A percentile compares a stretch with the other conserved stretches of the same genome.
Evolutionary conservation across 495 filamentous ascomycete species (phyloP).

Genomic region (Aspergillus ellipticus): DNA sequence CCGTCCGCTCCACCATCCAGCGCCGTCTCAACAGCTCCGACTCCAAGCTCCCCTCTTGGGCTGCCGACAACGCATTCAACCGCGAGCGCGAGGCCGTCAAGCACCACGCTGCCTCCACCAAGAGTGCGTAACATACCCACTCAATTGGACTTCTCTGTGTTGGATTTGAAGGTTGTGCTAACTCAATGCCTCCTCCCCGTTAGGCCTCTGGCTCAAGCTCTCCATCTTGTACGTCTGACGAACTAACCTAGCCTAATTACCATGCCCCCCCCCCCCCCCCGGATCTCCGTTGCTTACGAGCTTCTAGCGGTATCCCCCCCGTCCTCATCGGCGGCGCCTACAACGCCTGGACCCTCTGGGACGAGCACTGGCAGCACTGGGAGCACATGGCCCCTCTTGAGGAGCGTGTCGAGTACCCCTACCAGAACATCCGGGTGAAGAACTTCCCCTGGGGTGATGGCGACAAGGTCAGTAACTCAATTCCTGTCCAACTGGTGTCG

Average conservation of each 20-base stretch:
- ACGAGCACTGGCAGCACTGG: constrained; percentile 96
- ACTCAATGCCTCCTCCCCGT: constrained; percentile 27
- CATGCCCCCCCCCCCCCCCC: no score
- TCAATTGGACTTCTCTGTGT: background rate
- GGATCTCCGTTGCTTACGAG: background rate
- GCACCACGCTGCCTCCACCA: constrained; percentile 75
- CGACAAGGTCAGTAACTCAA: constrained; percentile 82
- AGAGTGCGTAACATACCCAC: constrained; percentile 59
- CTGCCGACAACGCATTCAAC: constrained; percentile 79
- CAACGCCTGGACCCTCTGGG: constrained; percentile 88
- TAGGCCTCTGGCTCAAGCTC: constrained; percentile 92
- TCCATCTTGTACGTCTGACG: constrained; percentile 73
- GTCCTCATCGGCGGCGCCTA: constrained; percentile 61
- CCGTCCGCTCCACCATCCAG: constrained; percentile 56
- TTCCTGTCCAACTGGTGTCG: no score
- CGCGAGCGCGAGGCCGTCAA: constrained; percentile 79
- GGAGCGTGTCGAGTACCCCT: constrained; percentile 85
- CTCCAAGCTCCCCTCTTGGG: constrained; percentile 40
- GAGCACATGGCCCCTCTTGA: constrained; percentile 78
- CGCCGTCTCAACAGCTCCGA: constrained; percentile 65
- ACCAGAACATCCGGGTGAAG: constrained; percentile 88
- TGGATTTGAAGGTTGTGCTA: constrained; percentile 17
- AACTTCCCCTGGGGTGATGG: constrained; percentile 91
- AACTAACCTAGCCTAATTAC: background rate
- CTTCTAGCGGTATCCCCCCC: constrained; percentile 61